Percentiles rank a stretch among this genome's conserved stretches.
Conservation (phyloP, 306 rosid genomes). For the Dalbergia oliveri region DNA sequence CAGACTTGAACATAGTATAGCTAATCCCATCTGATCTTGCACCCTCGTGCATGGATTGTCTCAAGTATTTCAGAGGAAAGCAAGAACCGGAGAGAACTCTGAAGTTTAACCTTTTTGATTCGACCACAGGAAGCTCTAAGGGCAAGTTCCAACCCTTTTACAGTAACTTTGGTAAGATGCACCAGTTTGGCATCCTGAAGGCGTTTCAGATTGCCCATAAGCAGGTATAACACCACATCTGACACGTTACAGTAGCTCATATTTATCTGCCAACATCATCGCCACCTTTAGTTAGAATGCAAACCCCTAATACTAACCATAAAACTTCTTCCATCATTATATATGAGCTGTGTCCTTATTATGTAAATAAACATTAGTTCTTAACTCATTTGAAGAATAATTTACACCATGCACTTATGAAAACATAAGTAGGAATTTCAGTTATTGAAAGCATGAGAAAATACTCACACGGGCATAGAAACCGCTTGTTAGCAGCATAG, state of each 20-base stretch:
- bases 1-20: conserved; percentile 2
- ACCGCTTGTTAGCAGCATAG: neutral
- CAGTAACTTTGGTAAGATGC: conserved; percentile 54
- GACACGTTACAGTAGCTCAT: conserved; percentile 66
- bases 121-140: conserved; percentile 63
- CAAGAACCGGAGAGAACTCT: conserved; percentile 55
- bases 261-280: conserved; percentile 64
- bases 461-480: conserved; percentile 6
- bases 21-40: conserved; percentile 80
- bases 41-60: conserved; percentile 57
- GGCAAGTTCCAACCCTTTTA: conserved; percentile 67
- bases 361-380: neutral
- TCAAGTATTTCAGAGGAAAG: conserved; percentile 60
- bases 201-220: conserved; percentile 68
- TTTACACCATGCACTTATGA: neutral
- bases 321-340: conserved; percentile 13
- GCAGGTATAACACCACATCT: conserved; percentile 64
- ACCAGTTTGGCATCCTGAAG: conserved; percentile 78
- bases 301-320: conserved; percentile 21
- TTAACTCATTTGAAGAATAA: conserved; percentile 17
- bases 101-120: conserved; percentile 67
- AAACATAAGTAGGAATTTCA: conserved; percentile 8
- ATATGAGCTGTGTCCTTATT: neutral
- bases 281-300: conserved; percentile 38
- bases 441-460: neutral